Evolutionary conservation across 805 yeast species (phyloP).

Genomic region (Naumovozyma castellii): DNA sequence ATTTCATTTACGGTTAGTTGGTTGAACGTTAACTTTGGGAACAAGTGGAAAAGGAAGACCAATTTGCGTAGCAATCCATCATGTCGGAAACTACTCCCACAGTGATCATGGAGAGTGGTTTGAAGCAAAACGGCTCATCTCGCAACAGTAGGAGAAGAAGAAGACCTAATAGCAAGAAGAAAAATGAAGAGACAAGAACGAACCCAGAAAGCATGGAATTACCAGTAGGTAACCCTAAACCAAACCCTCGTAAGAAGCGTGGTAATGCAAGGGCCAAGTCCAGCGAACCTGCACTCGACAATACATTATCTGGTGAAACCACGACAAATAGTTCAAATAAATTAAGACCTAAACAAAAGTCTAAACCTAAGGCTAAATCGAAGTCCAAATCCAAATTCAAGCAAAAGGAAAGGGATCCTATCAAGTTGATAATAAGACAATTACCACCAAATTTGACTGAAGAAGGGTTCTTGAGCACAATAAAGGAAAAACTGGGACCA

Average conservation of each 20-base stretch:
- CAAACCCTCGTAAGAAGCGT: background rate
- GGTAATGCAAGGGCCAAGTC: no score
- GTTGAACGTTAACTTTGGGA: no score
- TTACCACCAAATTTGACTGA: slow-evolving; percentile 37
- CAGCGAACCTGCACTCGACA: no score
- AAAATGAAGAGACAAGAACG: background rate
- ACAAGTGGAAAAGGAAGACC: background rate
- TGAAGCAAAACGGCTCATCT: no score
- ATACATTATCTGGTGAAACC: background rate
- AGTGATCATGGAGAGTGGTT: no score
- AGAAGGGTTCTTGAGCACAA: slow-evolving; percentile 26
- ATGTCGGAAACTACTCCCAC: no score
- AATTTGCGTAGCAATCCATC: no score
- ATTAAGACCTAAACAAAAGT: slow-evolving; percentile 2
- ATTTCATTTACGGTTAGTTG: no score
- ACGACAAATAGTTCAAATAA: background rate
- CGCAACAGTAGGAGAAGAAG: no score
- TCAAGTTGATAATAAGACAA: slow-evolving; percentile 32
- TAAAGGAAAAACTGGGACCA: slow-evolving; percentile 10
- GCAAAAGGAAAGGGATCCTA: background rate
- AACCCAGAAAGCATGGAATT: no score
- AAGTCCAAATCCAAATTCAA: background rate
- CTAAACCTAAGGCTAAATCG: slow-evolving; percentile 2
- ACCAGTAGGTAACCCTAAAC: background rate
- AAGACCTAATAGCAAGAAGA: background rate